Evolutionary conservation across 108 stramenopile genomes (phyloP), one percentile per base, ranked within the genome.

Genomic region (Fragilaria crotonensis): DNA sequence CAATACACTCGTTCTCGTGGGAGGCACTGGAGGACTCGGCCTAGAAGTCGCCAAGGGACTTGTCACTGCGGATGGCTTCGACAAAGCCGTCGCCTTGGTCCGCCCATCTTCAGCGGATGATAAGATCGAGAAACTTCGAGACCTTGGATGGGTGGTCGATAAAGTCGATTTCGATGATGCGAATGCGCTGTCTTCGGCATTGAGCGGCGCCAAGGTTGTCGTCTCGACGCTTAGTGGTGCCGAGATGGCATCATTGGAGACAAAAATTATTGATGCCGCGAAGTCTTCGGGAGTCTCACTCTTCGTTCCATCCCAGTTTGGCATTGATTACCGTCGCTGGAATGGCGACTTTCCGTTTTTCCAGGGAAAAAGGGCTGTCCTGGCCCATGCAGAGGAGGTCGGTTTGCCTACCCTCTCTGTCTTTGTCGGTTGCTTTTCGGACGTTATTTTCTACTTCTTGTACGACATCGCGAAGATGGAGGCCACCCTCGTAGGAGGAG

Each of bases 221-320:
- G 67, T 68, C 11, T 68, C 67, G 18, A 53, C 67, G 17, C 20
- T 68, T 3, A 49, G 29, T 33, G 65, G 65, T 31, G 14, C 27
- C 28, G 48, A 66, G 21, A n/a, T 60, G 58, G 33, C 60, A 21
- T 29, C 19, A 9, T n/a, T 50, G 5, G 65, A 66, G 49, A 59
- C 19, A 2, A 51, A 23, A 4, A 5, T 66, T 9, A 51, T 66
- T 21, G 11, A 60, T 22, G 65, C 65, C 1, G 47, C 59, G 26
- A 66, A 66, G 41, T 29, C 25, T 14, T 47, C 47, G 2, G 65
- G 65, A 21, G 65, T 45, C 5, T 50, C 65, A 7, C 30, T 66
- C 31, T 66, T 49, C 31, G 65, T 66, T 4, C 59, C 65, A 30
- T 66, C 65, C 3, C 59, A 66, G 59, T 66, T 61, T 60, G 65